phyloP scores from a whole-genome alignment of 1,284 basidiomycete genomes.

The Phylloporus sp. region DNA sequence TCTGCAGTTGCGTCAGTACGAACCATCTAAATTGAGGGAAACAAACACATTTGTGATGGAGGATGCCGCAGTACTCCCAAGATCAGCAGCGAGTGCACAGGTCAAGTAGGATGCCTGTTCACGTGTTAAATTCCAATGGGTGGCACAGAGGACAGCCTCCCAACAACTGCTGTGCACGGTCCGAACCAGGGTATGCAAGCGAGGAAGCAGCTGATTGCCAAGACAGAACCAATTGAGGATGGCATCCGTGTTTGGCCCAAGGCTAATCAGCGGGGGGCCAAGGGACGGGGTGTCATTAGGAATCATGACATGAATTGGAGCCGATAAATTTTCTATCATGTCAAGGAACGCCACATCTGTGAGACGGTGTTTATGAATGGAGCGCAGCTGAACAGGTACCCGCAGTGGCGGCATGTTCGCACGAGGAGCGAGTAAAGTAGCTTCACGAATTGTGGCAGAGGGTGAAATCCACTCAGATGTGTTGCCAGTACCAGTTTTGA shows the following conservation, averaged over 20 bases:
- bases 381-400: no score
- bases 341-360: background rate
- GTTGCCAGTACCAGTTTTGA: no score
- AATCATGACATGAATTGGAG: background rate
- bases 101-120: background rate
- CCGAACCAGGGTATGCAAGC: background rate
- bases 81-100: background rate
- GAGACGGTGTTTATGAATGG: no score
- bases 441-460: no score
- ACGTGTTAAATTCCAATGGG: background rate
- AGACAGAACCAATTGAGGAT: background rate
- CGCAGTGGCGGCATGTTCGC: no score
- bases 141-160: background rate
- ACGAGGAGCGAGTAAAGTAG: no score
- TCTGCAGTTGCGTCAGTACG: no score
- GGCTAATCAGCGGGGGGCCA: background rate
- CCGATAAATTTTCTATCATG: background rate
- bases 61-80: background rate
- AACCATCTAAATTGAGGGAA: no score
- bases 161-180: background rate
- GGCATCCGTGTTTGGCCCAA: background rate
- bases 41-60: no score
- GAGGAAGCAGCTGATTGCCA: background rate
- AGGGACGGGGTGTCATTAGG: background rate
- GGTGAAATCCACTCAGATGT: no score